Evolutionary conservation across 768 basidiomycete genomes (phyloP).

Genomic region (Rhodosporidiobolus odoratus): DNA sequence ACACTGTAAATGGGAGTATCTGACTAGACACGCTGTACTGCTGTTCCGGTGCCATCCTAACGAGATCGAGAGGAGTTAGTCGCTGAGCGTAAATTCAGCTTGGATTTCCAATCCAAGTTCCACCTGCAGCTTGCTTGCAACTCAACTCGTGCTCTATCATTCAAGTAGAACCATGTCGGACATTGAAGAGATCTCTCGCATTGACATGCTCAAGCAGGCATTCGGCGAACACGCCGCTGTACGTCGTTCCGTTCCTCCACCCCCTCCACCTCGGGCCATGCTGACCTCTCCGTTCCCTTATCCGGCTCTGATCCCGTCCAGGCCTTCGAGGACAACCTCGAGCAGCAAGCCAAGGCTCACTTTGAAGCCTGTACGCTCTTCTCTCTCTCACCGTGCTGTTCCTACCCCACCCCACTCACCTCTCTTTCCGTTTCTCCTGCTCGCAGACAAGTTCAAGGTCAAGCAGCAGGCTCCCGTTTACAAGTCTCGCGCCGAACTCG

Average conservation of each 20-base stretch:
- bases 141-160: no score
- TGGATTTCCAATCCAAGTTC: no score
- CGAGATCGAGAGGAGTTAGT: no score
- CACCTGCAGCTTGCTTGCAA: no score
- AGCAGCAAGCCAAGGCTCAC: conserved; percentile 13
- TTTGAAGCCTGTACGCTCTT: conserved; percentile 27
- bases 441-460: conserved; percentile 35
- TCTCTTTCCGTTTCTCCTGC: background rate
- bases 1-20: no score
- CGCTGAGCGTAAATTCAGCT: no score
- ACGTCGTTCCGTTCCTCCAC: background rate
- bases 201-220: conserved; percentile 22
- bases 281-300: background rate
- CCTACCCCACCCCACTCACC: background rate
- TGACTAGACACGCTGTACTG: no score
- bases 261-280: background rate
- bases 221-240: conserved; percentile 6
- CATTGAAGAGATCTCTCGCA: background rate
- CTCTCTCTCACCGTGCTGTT: background rate
- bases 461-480: conserved; percentile 3
- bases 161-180: no score
- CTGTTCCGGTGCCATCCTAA: no score
- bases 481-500: conserved; percentile 21
- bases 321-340: conserved; percentile 24
- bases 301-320: background rate